phyloP scores from a whole-genome alignment of 768 basidiomycete species.

The Termitomyces eurrhizus region DNA sequence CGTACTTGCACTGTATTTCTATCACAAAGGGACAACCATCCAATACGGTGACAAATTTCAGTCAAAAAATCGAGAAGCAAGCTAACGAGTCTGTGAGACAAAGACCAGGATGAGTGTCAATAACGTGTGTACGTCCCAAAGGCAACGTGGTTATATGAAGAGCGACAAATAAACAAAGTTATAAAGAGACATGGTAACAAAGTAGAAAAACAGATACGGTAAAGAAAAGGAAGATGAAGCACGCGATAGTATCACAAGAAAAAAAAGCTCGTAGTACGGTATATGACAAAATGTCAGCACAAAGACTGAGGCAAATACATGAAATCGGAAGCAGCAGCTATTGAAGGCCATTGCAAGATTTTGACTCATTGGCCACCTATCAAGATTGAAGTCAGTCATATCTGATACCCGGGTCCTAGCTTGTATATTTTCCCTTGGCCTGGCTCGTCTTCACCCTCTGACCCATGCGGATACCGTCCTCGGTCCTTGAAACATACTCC shows the following conservation, averaged over 20 bases:
- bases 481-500: too few relatives aligned
- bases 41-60: too few relatives aligned
- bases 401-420: background rate
- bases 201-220: background rate
- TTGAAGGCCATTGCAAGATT: background rate
- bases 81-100: background rate
- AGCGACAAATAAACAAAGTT: background rate
- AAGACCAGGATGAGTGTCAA: background rate
- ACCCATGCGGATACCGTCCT: too few relatives aligned
- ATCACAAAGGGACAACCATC: too few relatives aligned
- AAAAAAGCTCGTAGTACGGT: background rate
- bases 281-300: background rate
- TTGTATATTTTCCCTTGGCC: too few relatives aligned
- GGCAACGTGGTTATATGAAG: background rate
- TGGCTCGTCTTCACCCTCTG: too few relatives aligned
- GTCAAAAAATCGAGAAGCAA: background rate
- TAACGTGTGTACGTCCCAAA: background rate
- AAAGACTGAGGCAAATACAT: background rate
- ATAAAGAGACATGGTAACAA: background rate
- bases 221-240: background rate
- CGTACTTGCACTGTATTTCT: too few relatives aligned
- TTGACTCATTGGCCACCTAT: constrained; percentile 4
- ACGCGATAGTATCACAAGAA: background rate
- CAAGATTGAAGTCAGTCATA: background rate
- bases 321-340: background rate